Conservation (phyloP, 2,329 filamentous ascomycete genomes). For the Hymenoscyphus salicellus region DNA sequence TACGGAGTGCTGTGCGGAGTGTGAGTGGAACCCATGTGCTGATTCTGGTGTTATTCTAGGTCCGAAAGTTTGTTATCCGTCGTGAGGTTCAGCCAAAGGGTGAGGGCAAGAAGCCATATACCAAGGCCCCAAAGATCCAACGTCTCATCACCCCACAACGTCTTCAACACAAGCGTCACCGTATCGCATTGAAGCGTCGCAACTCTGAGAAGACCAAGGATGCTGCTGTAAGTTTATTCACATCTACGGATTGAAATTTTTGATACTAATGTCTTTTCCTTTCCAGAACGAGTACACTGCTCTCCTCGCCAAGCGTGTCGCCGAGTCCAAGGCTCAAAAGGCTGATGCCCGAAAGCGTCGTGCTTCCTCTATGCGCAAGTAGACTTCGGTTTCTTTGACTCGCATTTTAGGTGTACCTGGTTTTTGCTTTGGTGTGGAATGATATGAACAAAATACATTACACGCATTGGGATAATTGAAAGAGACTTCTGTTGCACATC, state of each 20-base stretch:
- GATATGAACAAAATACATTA: slow-evolving; percentile 13
- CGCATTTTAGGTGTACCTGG: slow-evolving; percentile 16
- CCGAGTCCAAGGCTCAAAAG: slow-evolving; percentile 92
- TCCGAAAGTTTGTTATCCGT: slow-evolving; percentile 99
- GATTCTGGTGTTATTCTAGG: slow-evolving; percentile 49
- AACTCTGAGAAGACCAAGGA: slow-evolving; percentile 97
- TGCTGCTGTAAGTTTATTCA: slow-evolving; percentile 75
- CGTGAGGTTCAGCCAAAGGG: slow-evolving; percentile 96
- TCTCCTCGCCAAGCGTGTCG: slow-evolving; percentile 93
- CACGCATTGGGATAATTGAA: slow-evolving; percentile 12
- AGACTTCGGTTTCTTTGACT: slow-evolving; percentile 41
- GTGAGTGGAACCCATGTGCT: slow-evolving; percentile 43
- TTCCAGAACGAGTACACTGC: slow-evolving; percentile 93
- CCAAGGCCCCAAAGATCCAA: slow-evolving; percentile 99
- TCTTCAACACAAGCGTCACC: slow-evolving; percentile 99
- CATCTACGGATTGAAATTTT: background rate
- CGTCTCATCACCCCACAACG: slow-evolving; percentile 98
- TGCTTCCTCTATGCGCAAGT: slow-evolving; percentile 92
- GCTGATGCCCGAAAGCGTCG: slow-evolving; percentile 94
- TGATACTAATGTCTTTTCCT: slow-evolving; percentile 38
- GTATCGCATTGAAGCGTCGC: slow-evolving; percentile 96
- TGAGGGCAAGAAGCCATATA: slow-evolving; percentile 97
- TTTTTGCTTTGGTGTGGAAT: slow-evolving; percentile 19
- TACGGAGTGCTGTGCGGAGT: slow-evolving; percentile 46
- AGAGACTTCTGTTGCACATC: slow-evolving; percentile 8